Conservation (phyloP, 2,329 filamentous ascomycete species). For the Aureobasidium sp. region DNA sequence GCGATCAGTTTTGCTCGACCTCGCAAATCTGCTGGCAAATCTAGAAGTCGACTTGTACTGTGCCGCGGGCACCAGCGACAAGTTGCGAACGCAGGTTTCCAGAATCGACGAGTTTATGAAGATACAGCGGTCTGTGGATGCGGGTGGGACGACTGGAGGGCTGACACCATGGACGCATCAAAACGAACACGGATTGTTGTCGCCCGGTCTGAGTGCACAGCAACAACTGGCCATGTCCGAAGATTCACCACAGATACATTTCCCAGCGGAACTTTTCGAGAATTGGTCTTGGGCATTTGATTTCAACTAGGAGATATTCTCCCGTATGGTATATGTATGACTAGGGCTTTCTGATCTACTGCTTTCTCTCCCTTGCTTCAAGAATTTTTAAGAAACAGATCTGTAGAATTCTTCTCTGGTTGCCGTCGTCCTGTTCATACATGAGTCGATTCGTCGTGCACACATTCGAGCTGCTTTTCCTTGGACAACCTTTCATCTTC, state of each 20-base stretch:
- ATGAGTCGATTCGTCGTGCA: neutral
- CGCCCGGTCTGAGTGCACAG: neutral
- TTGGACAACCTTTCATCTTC: neutral
- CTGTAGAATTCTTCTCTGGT: neutral
- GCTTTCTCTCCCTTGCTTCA: neutral
- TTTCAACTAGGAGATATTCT: neutral
- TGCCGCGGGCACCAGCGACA: constrained; percentile 33
- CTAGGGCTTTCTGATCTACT: neutral
- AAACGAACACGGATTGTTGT: neutral
- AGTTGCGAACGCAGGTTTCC: constrained; percentile 36
- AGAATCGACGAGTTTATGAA: constrained; percentile 40
- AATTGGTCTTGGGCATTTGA: constrained; percentile 37
- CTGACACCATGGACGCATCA: neutral
- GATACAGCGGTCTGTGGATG: neutral
- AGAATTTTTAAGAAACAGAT: neutral
- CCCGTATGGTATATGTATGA: neutral
- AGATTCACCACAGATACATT: constrained; percentile 29
- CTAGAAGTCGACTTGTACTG: constrained; percentile 38
- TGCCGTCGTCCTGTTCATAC: neutral
- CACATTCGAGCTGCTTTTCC: neutral
- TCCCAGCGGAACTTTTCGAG: constrained; percentile 35
- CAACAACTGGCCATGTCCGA: neutral
- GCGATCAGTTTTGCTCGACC: constrained; percentile 35
- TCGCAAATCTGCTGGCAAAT: constrained; percentile 40
- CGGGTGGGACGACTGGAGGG: neutral